Conservation (phyloP, 2,329 filamentous ascomycete genomes). For the Chaetomium sp. region DNA sequence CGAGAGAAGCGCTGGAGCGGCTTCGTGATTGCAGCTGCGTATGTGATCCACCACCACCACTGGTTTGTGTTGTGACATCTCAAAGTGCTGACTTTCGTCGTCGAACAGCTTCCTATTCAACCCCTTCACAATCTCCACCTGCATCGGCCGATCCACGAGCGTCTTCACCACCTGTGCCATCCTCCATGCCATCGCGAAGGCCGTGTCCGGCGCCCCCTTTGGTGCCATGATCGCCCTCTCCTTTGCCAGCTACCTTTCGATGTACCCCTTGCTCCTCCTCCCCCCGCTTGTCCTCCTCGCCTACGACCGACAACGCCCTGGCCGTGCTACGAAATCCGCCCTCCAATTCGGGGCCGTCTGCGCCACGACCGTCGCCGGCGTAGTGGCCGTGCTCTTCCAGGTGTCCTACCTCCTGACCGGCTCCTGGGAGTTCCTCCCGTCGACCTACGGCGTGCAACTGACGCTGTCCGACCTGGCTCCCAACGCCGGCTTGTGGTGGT, state of each 20-base stretch:
- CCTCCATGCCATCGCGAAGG: conserved; percentile 74
- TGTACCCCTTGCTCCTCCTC: conserved; percentile 84
- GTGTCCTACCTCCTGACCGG: conserved; percentile 68
- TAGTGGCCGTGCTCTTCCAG: conserved; percentile 56
- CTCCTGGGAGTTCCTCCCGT: conserved; percentile 81
- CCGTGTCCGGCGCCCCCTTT: conserved; percentile 64
- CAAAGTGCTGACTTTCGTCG: not conserved
- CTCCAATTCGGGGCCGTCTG: conserved; percentile 49
- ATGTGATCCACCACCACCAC: conserved; percentile 27
- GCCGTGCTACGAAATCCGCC: conserved; percentile 31
- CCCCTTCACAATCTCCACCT: conserved; percentile 86
- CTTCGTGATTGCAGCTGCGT: conserved; percentile 72
- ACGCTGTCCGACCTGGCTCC: conserved; percentile 88
- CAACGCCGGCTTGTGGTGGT: conserved; percentile 98
- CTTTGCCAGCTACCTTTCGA: conserved; percentile 82
- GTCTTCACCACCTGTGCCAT: conserved; percentile 87
- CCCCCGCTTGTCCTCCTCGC: conserved; percentile 75
- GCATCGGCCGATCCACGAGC: conserved; percentile 80
- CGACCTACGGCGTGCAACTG: conserved; percentile 90
- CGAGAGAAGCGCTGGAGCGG: conserved; percentile 69
- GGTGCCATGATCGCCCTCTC: conserved; percentile 79
- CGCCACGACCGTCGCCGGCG: conserved; percentile 45
- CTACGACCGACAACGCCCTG: conserved; percentile 56
- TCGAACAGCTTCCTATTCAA: conserved; percentile 76
- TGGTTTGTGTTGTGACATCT: no score